Base-by-base conservation (phyloP, 1,284 basidiomycete species). In the Leucoagaricus sp. region DNA sequence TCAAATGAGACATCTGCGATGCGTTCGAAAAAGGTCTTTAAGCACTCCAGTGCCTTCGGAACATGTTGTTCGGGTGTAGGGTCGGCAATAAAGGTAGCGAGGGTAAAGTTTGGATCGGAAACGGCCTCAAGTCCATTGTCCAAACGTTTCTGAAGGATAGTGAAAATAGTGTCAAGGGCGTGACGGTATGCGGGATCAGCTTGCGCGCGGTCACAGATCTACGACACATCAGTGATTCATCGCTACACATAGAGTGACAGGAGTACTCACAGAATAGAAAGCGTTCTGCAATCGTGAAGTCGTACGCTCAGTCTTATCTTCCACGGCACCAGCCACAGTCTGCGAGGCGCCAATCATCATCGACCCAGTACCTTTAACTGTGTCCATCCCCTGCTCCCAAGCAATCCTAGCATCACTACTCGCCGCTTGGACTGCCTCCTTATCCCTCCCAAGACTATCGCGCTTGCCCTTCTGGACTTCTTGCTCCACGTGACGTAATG, bases 371-470 rank as follows among this genome's bases (percentile, higher is more conserved):
- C 72, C 75, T 64, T 86, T 88, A 13, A 81, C 73, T 0, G 76
- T 77, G 34, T 87, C 87, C 82, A 89, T 85, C 0, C 82, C 76
- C 60, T 80, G 79, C 68, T 87, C 83, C 63, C 85, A 89, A 41
- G 77, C 74, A 9, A 75, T 76, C 63, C 79, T 78, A 0, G 74
- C 61, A 45, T 79, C 75, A 5, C 33, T 26, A 34, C 74, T 67
- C 44, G 78, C 71, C 58, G 82, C 67, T 51, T 71, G 77, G 1
- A 79, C 62, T 0, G 76, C 69, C 62, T 79, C 68, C 65, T 76
- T 76, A 62, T 80, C 80, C 38, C 81, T 71, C 0, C 87, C 85
- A 1, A 85, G 61, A 31, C 72, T 68, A 58, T 84, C 83, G 40
- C 84, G 73, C 64, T 85, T 74, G 6, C 86, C 86, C 3, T 77